Evolutionary conservation across 352 stramenopile species (phyloP), one percentile per base, ranked within the genome.

Genomic region (Globisporangium megalacanthum): DNA sequence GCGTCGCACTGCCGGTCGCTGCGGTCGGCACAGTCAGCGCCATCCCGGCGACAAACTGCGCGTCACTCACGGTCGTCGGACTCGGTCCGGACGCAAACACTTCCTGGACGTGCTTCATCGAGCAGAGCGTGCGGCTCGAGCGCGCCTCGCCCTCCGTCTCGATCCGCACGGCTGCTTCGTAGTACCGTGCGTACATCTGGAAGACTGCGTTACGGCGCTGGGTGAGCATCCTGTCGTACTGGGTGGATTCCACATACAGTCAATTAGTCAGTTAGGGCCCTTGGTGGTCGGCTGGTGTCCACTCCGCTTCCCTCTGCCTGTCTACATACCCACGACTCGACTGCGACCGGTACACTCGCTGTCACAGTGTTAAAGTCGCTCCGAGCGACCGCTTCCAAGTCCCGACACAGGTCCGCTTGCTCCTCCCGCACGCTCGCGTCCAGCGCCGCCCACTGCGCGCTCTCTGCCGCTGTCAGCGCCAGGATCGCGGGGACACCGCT

Each of bases 121-220:
- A 29, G 20, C 41, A 42, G 4, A 62, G 6, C 62, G 52, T 48
- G 61, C 61, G 44, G 63, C 11, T 49, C 47, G 15, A 2, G 36
- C 47, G 49, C 48, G 54, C 31, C 14, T 54, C 46, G 41, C 10
- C 55, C 31, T 65, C 60, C 8, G 86, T 17, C 13, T 59, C 49
- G 2, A 88, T 60, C 11, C 36, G 54, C 44, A 83, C 14, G n/a
- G 69, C 72, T 2, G 58, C 57, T 39, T 88, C 68, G 59, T 84
- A 92, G 55, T 76, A 84, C 11, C 70, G 68, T 19, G 79, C 64
- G 61, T 92, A 92, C 39, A 89, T 65, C 33, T 75, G 79, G 53
- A 74, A 74, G 33, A 83, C 70, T 51, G 88, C 73, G 65, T 92
- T 87, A 17, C 64, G 68, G 37, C 74, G 78, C 35, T 70, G 66